Evolutionary conservation across 2,329 filamentous ascomycete genomes (phyloP).

Genomic region (Pseudocercospora fuligena): DNA sequence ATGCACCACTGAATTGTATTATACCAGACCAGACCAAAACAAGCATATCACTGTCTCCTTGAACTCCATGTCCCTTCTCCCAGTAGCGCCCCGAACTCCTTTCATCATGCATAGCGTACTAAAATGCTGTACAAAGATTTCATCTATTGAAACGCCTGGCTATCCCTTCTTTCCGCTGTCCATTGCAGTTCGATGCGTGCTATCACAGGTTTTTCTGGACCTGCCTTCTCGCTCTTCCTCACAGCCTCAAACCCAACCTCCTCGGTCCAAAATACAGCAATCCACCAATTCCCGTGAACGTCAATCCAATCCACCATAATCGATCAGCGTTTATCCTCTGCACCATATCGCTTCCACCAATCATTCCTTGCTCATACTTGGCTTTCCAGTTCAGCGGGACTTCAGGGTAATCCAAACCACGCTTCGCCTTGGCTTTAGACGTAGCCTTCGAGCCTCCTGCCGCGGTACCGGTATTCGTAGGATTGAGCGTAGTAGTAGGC

Average conservation of each 20-base stretch:
- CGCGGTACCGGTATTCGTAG: conserved; percentile 48
- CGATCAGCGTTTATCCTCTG: conserved; percentile 48
- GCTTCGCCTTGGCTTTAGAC: conserved; percentile 31
- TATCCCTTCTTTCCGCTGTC: background rate
- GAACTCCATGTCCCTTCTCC: background rate
- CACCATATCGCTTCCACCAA: conserved; percentile 38
- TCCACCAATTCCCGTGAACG: conserved; percentile 54
- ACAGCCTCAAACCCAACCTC: conserved; percentile 40
- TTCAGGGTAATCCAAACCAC: conserved; percentile 33
- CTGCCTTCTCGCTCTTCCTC: background rate
- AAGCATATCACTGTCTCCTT: background rate
- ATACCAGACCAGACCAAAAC: background rate
- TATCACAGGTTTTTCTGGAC: no score
- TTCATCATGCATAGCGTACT: background rate
- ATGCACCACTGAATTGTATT: background rate
- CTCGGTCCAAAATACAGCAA: conserved; percentile 52
- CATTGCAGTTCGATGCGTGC: background rate
- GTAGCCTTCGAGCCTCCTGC: conserved; percentile 42
- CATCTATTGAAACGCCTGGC: background rate
- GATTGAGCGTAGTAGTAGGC: conserved; percentile 69
- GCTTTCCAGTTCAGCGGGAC: conserved; percentile 48
- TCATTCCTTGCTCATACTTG: conserved; percentile 14
- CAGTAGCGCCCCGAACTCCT: background rate
- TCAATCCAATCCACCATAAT: conserved; percentile 58
- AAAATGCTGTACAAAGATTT: background rate